Percentiles rank a stretch among this genome's conserved stretches.
Evolutionary conservation across 1,284 basidiomycete genomes (phyloP).

Genomic region (Sparassis latifolia): DNA sequence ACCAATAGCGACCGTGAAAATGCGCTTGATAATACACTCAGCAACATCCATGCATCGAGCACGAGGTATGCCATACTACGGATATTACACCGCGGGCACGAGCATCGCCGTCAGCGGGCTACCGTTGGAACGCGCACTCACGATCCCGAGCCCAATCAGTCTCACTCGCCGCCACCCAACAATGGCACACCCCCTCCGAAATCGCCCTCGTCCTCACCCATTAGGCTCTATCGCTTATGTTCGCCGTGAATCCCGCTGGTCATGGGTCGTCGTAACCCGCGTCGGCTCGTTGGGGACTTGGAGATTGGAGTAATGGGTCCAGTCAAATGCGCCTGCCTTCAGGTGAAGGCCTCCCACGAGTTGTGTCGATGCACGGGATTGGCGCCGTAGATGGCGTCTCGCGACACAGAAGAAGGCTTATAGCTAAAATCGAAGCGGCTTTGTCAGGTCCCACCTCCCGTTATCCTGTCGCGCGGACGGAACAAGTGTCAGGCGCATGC

Average conservation of each 20-base stretch:
- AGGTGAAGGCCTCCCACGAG: too few relatives aligned
- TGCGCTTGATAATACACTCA: too few relatives aligned
- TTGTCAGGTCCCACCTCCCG: constrained; percentile 4
- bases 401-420: constrained; percentile 9
- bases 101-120: too few relatives aligned
- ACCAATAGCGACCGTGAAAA: too few relatives aligned
- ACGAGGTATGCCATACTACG: too few relatives aligned
- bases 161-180: neutral
- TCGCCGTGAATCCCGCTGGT: constrained; percentile 2
- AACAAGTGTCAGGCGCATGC: constrained; percentile 1
- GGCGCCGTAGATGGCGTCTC: constrained; percentile 4
- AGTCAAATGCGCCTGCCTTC: neutral
- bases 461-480: constrained; percentile 12
- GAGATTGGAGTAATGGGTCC: neutral
- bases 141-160: neutral
- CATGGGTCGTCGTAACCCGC: constrained; percentile 2
- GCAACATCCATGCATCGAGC: too few relatives aligned
- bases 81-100: too few relatives aligned
- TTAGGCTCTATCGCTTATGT: constrained; percentile 1
- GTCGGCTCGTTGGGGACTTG: neutral
- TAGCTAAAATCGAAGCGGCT: constrained; percentile 9
- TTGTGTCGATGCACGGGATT: neutral
- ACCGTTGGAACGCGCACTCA: too few relatives aligned
- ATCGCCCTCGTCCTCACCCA: neutral
- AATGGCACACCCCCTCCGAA: neutral